Base-by-base conservation (phyloP, 2,329 filamentous ascomycete genomes). In the Cryphonectria radicalis region DNA sequence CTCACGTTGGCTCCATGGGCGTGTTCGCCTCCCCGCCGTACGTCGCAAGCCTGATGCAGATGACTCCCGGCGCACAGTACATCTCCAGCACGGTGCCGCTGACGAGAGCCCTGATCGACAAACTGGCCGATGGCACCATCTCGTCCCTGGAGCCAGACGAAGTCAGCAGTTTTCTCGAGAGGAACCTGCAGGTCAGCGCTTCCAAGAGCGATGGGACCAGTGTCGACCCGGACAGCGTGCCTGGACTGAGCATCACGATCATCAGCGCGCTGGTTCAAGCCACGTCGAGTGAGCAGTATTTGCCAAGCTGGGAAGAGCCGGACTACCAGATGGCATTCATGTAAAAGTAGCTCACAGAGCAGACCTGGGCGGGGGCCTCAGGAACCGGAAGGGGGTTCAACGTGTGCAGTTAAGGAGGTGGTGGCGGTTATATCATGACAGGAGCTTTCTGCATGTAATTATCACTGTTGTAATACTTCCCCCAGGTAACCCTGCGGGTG, bases 1-100 rank as follows among this genome's bases (percentile, higher is more conserved):
- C 46, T 22, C 81, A 89, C 55, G 84, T 91, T 3, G 92, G 92
- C 2, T 87, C 87, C 0, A 86, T 91, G 74, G 87, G 86, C 22
- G 82, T 90, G 19, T 89, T 90, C 73, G 81, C 85, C 25, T 76
- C 80, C 5, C 78, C 76, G 22, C 74, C 72, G 4, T 42, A 60
- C 14, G 71, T 76, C 46, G 73, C 63, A 6, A 70, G 65, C 42
- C 72, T 73, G 72, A 69, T 71, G 50, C 70, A 69, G n/a, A 82
- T 83, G 79, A 77, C 77, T 42, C 76, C 78, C 28, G 78, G 77
- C 35, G 79, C 76, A 57, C 78, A 77, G 40, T 80, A 80, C 66
- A 81, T 87, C 22, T 82, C 85, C 1, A 85, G 86, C 1, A 85
- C 86, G 0, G 78, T 88, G 17, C 87, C 87, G 0, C 75, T 89